phyloP scores from a whole-genome alignment of 1,284 basidiomycete genomes.

The Cryptococcus sp. region DNA sequence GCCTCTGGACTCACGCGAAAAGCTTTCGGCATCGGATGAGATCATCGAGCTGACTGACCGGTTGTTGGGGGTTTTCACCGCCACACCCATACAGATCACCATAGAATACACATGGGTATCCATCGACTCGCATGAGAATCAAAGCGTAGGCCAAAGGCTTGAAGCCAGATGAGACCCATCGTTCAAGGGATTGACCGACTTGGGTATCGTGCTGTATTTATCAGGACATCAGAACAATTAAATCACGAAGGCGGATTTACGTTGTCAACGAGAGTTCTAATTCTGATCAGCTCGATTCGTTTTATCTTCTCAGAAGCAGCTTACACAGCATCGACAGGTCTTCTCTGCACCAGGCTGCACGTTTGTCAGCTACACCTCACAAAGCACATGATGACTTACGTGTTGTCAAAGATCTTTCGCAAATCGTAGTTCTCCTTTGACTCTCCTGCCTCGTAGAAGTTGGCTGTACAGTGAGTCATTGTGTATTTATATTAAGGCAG shows the following conservation, averaged over 20 bases:
- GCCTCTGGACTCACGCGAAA: slow-evolving; percentile 39
- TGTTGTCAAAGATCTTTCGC: slow-evolving; percentile 55
- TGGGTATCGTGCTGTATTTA: slow-evolving; percentile 51
- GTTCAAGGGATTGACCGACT: slow-evolving; percentile 54
- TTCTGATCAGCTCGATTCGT: neutral
- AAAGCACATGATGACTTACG: slow-evolving; percentile 18
- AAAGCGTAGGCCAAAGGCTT: slow-evolving; percentile 69
- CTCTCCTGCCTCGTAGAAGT: slow-evolving; percentile 56
- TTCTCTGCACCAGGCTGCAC: slow-evolving; percentile 49
- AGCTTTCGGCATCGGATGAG: slow-evolving; percentile 53
- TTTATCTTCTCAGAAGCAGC: slow-evolving; percentile 7
- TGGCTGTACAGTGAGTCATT: slow-evolving; percentile 24
- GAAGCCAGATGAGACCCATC: slow-evolving; percentile 54
- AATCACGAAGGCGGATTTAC: slow-evolving; percentile 15
- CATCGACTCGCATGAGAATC: slow-evolving; percentile 73
- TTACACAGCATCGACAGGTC: slow-evolving; percentile 57
- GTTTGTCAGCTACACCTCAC: neutral
- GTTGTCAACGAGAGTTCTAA: slow-evolving; percentile 54
- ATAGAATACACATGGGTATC: slow-evolving; percentile 93
- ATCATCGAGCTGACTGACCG: slow-evolving; percentile 52
- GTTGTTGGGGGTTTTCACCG: slow-evolving; percentile 51
- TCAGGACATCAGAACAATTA: neutral
- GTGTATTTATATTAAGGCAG: neutral
- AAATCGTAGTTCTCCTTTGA: slow-evolving; percentile 52
- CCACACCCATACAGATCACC: slow-evolving; percentile 67